phyloP scores from a whole-genome alignment of 2,329 filamentous ascomycete genomes.

The Cladosporium sp. region DNA sequence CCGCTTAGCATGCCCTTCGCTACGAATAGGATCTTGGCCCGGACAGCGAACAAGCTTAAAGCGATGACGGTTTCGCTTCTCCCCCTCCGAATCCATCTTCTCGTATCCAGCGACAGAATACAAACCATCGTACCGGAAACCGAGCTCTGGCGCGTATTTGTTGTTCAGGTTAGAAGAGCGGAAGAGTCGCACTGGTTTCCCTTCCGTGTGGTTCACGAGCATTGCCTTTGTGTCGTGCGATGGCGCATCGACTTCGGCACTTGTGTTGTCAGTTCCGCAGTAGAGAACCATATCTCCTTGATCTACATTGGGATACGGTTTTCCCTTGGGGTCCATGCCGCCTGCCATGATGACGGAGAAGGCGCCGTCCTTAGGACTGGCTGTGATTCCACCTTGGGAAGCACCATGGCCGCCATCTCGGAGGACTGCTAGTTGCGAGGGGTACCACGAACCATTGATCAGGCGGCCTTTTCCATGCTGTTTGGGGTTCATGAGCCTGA shows the following conservation, averaged over 20 bases:
- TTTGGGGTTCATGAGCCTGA: constrained; percentile 31
- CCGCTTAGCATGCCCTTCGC: constrained; percentile 40
- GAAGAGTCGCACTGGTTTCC: constrained; percentile 52
- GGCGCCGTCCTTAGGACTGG: constrained; percentile 48
- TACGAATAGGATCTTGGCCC: constrained; percentile 52
- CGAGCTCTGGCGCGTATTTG: constrained; percentile 47
- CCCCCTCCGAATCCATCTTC: constrained; percentile 42
- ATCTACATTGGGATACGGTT: constrained; percentile 51
- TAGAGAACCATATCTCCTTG: constrained; percentile 53
- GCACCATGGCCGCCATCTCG: constrained; percentile 57
- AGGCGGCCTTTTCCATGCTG: constrained; percentile 44
- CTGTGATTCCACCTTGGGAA: constrained; percentile 53
- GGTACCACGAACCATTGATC: constrained; percentile 56
- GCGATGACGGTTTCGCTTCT: constrained; percentile 43
- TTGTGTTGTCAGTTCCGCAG: constrained; percentile 49
- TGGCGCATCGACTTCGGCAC: constrained; percentile 24
- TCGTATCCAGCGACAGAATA: constrained; percentile 49
- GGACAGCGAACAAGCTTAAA: constrained; percentile 50
- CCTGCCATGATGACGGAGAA: constrained; percentile 57
- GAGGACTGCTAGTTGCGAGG: constrained; percentile 51
- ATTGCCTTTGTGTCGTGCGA: constrained; percentile 45
- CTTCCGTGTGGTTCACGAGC: constrained; percentile 40
- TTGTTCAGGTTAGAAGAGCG: constrained; percentile 47
- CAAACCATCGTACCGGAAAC: constrained; percentile 60
- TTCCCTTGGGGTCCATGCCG: constrained; percentile 27